Conservation (phyloP, 768 basidiomycete species). For the Hydnomerulius pinastri region DNA sequence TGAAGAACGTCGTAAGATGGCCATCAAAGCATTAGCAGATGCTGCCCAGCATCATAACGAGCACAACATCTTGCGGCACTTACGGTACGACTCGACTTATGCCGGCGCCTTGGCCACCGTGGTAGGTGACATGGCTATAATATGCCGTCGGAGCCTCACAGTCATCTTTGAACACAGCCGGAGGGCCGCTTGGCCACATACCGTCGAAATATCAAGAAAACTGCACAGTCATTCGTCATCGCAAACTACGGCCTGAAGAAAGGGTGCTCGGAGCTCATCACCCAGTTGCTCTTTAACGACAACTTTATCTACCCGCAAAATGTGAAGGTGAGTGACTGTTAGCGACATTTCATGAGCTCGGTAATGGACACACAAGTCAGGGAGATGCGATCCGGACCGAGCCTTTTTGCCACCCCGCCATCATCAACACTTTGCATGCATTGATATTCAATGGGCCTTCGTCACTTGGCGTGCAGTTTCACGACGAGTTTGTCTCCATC, state of each 20-base stretch:
- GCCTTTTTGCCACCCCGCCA: constrained; percentile 1
- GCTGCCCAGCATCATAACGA: neutral
- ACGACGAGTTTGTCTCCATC: neutral
- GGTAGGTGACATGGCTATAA: neutral
- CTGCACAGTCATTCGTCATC: neutral
- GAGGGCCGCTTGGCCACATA: neutral
- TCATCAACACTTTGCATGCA: neutral
- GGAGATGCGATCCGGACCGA: neutral
- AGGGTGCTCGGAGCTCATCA: neutral
- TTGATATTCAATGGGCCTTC: neutral
- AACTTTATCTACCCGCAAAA: neutral
- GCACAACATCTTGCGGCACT: neutral
- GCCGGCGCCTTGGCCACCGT: neutral
- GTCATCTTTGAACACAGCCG: neutral
- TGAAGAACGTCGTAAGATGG: neutral
- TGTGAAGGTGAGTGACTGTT: neutral
- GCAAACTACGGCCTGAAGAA: neutral
- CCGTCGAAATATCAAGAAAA: neutral
- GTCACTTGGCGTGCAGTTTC: neutral
- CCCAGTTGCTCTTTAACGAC: neutral
- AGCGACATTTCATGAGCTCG: neutral
- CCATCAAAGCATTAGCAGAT: neutral
- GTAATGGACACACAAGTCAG: neutral
- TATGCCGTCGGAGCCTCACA: too few species aligned
- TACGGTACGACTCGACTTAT: neutral